phyloP scores from a whole-genome alignment of 306 rosid species.

The Erythrophleum fordii region DNA sequence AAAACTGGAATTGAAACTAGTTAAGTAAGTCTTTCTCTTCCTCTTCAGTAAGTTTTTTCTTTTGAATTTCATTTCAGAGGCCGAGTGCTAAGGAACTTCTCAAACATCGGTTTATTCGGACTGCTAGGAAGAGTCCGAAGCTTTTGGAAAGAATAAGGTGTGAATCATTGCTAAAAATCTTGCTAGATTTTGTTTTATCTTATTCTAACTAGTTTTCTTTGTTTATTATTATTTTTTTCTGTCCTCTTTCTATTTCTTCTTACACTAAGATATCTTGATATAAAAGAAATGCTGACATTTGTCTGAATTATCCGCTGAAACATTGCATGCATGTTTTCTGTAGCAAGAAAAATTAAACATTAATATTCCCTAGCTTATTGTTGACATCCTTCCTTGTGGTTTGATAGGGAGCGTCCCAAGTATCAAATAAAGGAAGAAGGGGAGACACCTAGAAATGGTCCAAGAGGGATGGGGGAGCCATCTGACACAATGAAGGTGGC shows the following conservation, averaged over 20 bases:
- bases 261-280: background rate
- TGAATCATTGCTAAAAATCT: background rate
- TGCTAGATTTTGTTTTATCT: constrained; percentile 6
- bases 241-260: constrained; percentile 13
- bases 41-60: background rate
- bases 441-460: constrained; percentile 16
- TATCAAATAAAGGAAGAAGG: constrained; percentile 1
- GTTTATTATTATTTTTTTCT: background rate
- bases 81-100: constrained; percentile 31
- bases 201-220: constrained; percentile 2
- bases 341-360: background rate
- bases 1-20: background rate
- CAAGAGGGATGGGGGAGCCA: constrained; percentile 9
- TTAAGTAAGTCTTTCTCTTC: background rate
- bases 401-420: constrained; percentile 23
- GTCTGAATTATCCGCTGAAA: background rate
- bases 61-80: constrained; percentile 15
- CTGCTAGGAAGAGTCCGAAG: constrained; percentile 18
- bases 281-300: background rate
- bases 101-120: constrained; percentile 19
- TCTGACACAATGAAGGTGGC: constrained; percentile 11
- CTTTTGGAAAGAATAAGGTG: constrained; percentile 27
- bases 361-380: background rate
- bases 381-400: background rate
- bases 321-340: background rate